Evolutionary conservation across 345 rosid species (phyloP).

Genomic region (Gossypium mustelinum): DNA sequence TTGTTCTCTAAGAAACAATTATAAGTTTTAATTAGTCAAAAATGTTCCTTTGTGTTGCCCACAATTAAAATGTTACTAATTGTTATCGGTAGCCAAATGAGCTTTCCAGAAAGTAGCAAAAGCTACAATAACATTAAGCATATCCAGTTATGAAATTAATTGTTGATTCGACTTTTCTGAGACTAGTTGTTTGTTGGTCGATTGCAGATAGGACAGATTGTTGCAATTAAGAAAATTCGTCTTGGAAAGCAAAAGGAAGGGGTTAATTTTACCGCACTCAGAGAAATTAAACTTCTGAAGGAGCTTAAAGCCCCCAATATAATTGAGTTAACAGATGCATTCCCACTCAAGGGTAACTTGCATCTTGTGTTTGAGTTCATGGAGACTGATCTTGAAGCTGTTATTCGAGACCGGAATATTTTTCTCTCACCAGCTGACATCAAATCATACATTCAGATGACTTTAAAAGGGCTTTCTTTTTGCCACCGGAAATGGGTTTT

Average conservation of each 20-base stretch:
- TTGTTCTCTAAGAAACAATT: not conserved
- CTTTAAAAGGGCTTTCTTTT: conserved; percentile 77
- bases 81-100: not conserved
- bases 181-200: not conserved
- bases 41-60: not conserved
- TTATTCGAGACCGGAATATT: conserved; percentile 77
- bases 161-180: not conserved
- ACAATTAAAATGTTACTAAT: not conserved
- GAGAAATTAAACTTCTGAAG: conserved; percentile 93
- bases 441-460: conserved; percentile 86
- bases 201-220: conserved; percentile 69
- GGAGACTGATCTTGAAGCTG: conserved; percentile 98
- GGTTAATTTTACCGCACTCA: conserved; percentile 81
- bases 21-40: not conserved
- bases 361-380: conserved; percentile 95
- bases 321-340: conserved; percentile 79
- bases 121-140: not conserved
- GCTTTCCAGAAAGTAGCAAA: not conserved
- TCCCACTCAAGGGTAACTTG: conserved; percentile 90
- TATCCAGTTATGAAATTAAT: not conserved
- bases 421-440: conserved; percentile 92
- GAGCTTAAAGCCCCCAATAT: conserved; percentile 83
- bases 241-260: conserved; percentile 95
- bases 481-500: conserved; percentile 95
- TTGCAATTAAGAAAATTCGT: conserved; percentile 91